Conservation (phyloP, 345 rosid species). For the Xanthoceras sorbifolium region DNA sequence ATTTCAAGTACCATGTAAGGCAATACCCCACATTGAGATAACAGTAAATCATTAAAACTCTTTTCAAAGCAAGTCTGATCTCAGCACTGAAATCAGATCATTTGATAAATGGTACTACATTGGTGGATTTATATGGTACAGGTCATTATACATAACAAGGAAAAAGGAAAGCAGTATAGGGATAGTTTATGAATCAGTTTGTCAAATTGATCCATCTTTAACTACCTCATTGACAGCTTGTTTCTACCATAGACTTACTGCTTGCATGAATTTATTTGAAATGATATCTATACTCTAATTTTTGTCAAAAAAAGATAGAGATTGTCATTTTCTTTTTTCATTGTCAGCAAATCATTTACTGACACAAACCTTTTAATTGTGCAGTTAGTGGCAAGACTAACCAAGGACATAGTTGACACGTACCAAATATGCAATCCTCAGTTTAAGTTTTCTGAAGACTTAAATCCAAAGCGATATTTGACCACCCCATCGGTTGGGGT, state of each 20-base stretch:
- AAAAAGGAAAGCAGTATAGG: not conserved
- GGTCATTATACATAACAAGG: not conserved
- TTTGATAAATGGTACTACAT: not conserved
- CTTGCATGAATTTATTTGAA: conserved; percentile 3
- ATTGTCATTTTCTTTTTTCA: not conserved
- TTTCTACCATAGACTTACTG: conserved; percentile 11
- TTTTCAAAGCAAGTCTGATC: not conserved
- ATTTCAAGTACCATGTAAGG: not conserved
- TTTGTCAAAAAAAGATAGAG: no score
- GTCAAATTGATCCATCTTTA: not conserved
- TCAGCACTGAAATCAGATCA: not conserved
- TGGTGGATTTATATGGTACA: not conserved
- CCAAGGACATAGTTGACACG: conserved; percentile 84
- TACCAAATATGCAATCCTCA: conserved; percentile 86
- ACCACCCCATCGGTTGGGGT: conserved; percentile 93
- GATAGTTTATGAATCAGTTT: not conserved
- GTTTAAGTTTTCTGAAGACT: conserved; percentile 87
- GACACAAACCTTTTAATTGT: conserved; percentile 30
- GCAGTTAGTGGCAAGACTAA: conserved; percentile 89
- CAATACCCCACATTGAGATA: not conserved
- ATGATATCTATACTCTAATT: conserved; percentile 13
- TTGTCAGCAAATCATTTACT: conserved; percentile 24
- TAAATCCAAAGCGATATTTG: conserved; percentile 94
- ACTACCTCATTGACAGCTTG: not conserved
- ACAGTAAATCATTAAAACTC: not conserved